phyloP scores from a whole-genome alignment of 169 alveolate genomes.

The Cryptosporidium andersoni region DNA sequence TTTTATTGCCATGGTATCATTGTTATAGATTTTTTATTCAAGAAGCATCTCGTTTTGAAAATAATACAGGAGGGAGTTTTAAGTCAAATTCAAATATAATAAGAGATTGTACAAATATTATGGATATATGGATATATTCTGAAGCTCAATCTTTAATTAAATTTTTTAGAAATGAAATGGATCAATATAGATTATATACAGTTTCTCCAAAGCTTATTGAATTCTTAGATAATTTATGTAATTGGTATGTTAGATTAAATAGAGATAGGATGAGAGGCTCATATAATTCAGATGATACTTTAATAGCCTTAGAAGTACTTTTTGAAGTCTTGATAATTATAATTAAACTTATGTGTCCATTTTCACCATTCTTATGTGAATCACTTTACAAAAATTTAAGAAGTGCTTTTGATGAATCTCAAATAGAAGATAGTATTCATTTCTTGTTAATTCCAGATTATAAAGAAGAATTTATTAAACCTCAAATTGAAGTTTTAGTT shows the following conservation, averaged over 20 bases:
- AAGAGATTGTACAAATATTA: conserved; percentile 80
- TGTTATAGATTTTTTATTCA: conserved; percentile 94
- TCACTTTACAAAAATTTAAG: conserved; percentile 89
- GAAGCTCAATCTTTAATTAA: conserved; percentile 85
- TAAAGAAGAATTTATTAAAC: conserved; percentile 79
- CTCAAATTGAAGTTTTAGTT: conserved; percentile 81
- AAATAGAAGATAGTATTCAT: conserved; percentile 86
- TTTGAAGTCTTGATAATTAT: conserved; percentile 89
- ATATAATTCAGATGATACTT: conserved; percentile 86
- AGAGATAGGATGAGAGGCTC: conserved; percentile 97
- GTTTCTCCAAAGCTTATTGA: conserved; percentile 91
- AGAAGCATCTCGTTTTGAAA: conserved; percentile 93
- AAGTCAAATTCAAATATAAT: conserved; percentile 80
- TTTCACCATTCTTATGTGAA: conserved; percentile 93
- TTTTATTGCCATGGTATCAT: conserved; percentile 97
- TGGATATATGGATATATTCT: conserved; percentile 96
- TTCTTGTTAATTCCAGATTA: conserved; percentile 84
- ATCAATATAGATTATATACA: conserved; percentile 93
- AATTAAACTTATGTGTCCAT: conserved; percentile 84
- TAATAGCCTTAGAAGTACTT: conserved; percentile 86
- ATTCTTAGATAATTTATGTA: conserved; percentile 95
- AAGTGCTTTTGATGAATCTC: conserved; percentile 78
- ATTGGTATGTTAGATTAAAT: conserved; percentile 95
- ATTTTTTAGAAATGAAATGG: conserved; percentile 94
- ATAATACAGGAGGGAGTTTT: conserved; percentile 78